These are phyloP conservation scores for Suillus bovinus DNA, from an alignment of 768 basidiomycete genomes.

Conservation along the genomic window DNA sequence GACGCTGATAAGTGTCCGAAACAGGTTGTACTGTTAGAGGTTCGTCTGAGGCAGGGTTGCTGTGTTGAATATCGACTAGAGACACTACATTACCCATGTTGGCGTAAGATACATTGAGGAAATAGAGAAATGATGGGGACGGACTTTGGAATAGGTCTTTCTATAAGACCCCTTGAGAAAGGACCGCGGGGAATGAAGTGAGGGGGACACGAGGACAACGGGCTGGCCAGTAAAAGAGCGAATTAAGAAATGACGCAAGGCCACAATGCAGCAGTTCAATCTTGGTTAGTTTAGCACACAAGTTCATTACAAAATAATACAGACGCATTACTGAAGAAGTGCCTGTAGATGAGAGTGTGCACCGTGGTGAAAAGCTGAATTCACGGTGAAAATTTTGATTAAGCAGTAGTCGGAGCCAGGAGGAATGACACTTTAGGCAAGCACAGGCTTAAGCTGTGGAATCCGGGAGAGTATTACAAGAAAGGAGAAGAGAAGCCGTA, in stretches of 20 bases:
- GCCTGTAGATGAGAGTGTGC: slow-evolving; percentile 3
- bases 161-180: slow-evolving; percentile 23
- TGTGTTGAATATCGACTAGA: slow-evolving; percentile 28
- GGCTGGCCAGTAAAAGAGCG: slow-evolving; percentile 22
- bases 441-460: background rate
- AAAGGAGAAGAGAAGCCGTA: background rate
- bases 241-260: slow-evolving; percentile 27
- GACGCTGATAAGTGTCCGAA: background rate
- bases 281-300: slow-evolving; percentile 19
- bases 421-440: background rate
- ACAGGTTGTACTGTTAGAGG: slow-evolving; percentile 5
- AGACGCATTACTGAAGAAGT: slow-evolving; percentile 18
- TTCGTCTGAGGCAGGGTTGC: slow-evolving; percentile 20
- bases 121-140: slow-evolving; percentile 14
- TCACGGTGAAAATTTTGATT: slow-evolving; percentile 12
- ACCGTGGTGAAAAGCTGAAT: slow-evolving; percentile 6
- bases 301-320: slow-evolving; percentile 18
- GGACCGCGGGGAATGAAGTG: slow-evolving; percentile 29
- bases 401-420: background rate
- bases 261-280: slow-evolving; percentile 13
- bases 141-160: slow-evolving; percentile 23
- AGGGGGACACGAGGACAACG: slow-evolving; percentile 31
- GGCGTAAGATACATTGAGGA: slow-evolving; percentile 16
- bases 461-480: slow-evolving; percentile 2
- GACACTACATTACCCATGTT: slow-evolving; percentile 36